A percentile compares a stretch with the other conserved stretches of the same genome.
These are phyloP conservation scores for Diaporthe citri DNA, from an alignment of 2,329 filamentous ascomycete genomes.

Conservation along the genomic window DNA sequence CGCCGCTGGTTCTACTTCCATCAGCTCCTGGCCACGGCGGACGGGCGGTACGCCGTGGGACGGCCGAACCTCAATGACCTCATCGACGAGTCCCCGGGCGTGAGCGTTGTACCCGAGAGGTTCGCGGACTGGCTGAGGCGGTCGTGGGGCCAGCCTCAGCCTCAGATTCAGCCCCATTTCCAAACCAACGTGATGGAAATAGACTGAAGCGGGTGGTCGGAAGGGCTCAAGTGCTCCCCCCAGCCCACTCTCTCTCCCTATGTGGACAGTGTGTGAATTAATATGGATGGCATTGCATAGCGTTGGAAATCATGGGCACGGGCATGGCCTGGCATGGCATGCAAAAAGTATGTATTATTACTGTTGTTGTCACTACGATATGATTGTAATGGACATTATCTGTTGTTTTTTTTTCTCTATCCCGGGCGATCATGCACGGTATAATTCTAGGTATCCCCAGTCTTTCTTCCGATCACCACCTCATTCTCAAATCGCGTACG, in stretches of 20 bases:
- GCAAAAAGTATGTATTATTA: constrained; percentile 21
- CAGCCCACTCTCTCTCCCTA: no score
- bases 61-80: constrained; percentile 70
- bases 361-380: background rate
- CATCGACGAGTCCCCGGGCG: constrained; percentile 51
- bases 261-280: constrained; percentile 17
- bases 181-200: constrained; percentile 27
- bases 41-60: constrained; percentile 75
- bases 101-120: constrained; percentile 60
- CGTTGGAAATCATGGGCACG: constrained; percentile 17
- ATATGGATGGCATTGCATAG: constrained; percentile 25
- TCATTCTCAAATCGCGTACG: background rate
- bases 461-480: background rate
- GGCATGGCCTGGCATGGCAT: constrained; percentile 19
- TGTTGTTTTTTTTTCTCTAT: background rate
- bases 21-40: constrained; percentile 75
- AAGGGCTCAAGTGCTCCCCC: background rate
- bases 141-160: constrained; percentile 54
- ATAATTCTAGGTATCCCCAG: background rate
- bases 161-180: constrained; percentile 27
- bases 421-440: background rate
- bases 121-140: constrained; percentile 68
- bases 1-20: constrained; percentile 67
- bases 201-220: background rate
- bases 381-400: background rate